Conservation (phyloP, 208 protist genomes). For the Trypanosoma melophagium region DNA sequence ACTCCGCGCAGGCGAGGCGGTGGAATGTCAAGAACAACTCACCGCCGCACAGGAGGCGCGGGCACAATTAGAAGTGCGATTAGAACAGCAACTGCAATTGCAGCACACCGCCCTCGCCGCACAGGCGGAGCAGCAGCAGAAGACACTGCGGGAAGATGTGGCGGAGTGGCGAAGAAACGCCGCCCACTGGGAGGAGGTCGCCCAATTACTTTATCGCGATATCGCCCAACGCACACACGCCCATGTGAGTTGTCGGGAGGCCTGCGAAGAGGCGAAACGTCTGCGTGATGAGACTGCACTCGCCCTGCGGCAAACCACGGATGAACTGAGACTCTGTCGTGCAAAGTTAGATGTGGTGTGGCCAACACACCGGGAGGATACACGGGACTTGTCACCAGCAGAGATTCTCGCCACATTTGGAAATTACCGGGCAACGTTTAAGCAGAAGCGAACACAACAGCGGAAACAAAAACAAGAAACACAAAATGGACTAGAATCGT, state of each 20-base stretch:
- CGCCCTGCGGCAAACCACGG: slow-evolving; percentile 39
- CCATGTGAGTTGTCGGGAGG: slow-evolving; percentile 75
- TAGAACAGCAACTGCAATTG: no score
- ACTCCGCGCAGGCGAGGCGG: slow-evolving; percentile 33
- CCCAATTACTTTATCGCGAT: slow-evolving; percentile 87
- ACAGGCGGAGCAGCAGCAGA: slow-evolving; percentile 65
- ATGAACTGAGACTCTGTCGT: slow-evolving; percentile 51
- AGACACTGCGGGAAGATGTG: slow-evolving; percentile 68
- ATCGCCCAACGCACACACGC: slow-evolving; percentile 71
- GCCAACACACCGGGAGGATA: slow-evolving; percentile 75
- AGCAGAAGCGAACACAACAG: slow-evolving; percentile 15
- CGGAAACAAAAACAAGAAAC: neutral
- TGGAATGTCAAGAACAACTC: slow-evolving; percentile 58
- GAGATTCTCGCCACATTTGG: slow-evolving; percentile 68
- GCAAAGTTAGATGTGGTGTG: slow-evolving; percentile 85
- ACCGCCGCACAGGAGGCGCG: slow-evolving; percentile 41
- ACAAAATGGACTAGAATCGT: neutral
- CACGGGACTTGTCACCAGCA: slow-evolving; percentile 52
- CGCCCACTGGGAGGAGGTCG: slow-evolving; percentile 82
- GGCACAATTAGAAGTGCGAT: no score
- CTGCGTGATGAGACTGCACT: slow-evolving; percentile 57
- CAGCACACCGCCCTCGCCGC: slow-evolving; percentile 17
- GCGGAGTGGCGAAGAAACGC: slow-evolving; percentile 62
- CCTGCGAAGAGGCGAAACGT: slow-evolving; percentile 82
- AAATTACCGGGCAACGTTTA: slow-evolving; percentile 22